These are phyloP conservation scores for Penicillium psychrosexuale DNA, from an alignment of 2,329 filamentous ascomycete genomes.

Conservation along the genomic window DNA sequence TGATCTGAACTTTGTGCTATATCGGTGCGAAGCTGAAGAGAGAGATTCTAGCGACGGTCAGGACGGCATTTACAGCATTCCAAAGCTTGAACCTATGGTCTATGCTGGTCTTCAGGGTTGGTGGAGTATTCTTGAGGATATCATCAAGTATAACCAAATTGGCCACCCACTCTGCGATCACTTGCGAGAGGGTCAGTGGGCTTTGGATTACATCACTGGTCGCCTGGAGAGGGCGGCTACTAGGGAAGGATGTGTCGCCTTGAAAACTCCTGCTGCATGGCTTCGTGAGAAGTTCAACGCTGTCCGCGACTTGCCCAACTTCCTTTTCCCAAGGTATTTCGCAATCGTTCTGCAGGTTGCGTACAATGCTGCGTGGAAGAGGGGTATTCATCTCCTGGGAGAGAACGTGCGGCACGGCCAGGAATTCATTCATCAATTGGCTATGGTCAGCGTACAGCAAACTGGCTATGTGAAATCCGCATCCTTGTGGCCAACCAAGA, in stretches of 20 bases:
- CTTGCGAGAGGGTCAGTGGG: conserved; percentile 86
- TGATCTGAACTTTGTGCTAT: conserved; percentile 88
- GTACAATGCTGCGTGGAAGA: conserved; percentile 78
- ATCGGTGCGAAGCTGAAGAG: conserved; percentile 87
- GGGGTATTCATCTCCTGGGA: conserved; percentile 74
- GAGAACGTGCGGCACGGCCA: conserved; percentile 75
- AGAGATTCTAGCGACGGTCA: conserved; percentile 71
- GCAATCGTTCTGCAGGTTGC: conserved; percentile 82
- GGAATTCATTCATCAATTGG: conserved; percentile 81
- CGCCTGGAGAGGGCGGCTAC: conserved; percentile 71
- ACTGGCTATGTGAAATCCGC: conserved; percentile 86
- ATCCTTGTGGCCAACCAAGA: conserved; percentile 81
- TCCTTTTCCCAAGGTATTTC: conserved; percentile 89
- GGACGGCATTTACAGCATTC: conserved; percentile 87
- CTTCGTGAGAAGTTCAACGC: conserved; percentile 80
- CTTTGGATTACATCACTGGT: conserved; percentile 79
- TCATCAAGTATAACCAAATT: conserved; percentile 85
- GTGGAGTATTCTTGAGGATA: conserved; percentile 86
- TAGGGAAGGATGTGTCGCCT: conserved; percentile 58
- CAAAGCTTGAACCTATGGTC: conserved; percentile 76
- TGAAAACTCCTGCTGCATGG: conserved; percentile 71
- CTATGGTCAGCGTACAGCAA: conserved; percentile 88
- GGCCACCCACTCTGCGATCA: conserved; percentile 93
- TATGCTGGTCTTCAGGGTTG: conserved; percentile 98
- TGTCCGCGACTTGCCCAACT: conserved; percentile 79